Evolutionary conservation across 1,139 yeast species (phyloP).

Genomic region (Yamadazyma buinensis): DNA sequence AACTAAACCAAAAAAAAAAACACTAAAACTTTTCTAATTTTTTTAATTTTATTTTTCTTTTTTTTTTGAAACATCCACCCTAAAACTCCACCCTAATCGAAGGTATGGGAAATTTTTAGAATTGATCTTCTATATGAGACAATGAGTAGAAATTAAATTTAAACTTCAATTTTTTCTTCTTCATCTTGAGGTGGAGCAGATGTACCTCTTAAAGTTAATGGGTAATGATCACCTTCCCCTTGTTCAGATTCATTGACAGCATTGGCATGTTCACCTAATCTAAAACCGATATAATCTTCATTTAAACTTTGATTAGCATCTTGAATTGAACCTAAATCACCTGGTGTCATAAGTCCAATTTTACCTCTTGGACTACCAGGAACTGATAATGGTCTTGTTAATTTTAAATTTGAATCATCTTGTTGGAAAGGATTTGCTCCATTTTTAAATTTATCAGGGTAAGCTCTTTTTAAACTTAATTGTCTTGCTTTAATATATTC

Average conservation of each 20-base stretch:
- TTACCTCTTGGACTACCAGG: constrained; percentile 86
- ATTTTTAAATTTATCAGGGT: constrained; percentile 76
- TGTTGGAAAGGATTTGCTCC: constrained; percentile 59
- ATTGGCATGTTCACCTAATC: constrained; percentile 53
- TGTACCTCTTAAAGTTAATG: constrained; percentile 45
- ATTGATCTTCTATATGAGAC: too few species aligned
- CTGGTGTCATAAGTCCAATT: constrained; percentile 86
- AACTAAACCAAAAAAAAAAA: too few species aligned
- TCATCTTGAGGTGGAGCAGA: constrained; percentile 33
- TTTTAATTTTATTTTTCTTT: too few species aligned
- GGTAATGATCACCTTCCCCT: constrained; percentile 26
- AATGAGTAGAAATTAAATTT: too few species aligned
- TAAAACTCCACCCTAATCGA: too few species aligned
- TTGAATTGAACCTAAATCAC: constrained; percentile 94
- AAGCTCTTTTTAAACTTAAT: constrained; percentile 86
- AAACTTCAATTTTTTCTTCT: too few species aligned
- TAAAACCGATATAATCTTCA: constrained; percentile 80
- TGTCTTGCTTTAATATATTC: constrained; percentile 96
- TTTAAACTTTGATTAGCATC: constrained; percentile 74
- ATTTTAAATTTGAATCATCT: constrained; percentile 53
- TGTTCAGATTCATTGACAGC: constrained; percentile 32
- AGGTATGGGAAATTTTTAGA: too few species aligned
- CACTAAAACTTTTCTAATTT: too few species aligned
- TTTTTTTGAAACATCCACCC: too few species aligned
- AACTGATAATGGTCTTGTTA: constrained; percentile 88